Evolutionary conservation across 2,329 filamentous ascomycete species (phyloP), one percentile per base, ranked within the genome.

Genomic region (Fonsecaea monophora): DNA sequence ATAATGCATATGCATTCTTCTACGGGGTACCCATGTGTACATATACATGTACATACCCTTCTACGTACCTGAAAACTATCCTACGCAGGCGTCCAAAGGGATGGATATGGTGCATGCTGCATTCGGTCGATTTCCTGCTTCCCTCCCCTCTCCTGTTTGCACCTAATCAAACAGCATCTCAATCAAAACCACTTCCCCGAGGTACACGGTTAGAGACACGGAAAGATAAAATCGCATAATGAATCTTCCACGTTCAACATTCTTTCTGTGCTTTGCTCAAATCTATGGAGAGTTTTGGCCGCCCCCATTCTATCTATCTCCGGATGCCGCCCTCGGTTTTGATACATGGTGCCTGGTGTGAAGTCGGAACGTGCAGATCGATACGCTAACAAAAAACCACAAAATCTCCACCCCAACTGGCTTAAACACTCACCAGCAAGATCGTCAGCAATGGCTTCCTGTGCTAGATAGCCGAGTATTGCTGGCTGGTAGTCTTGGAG

Each of bases 291-390:
- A 50, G 8, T 3, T 10, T 21, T 8, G 9, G 1, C n/a, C 42
- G n/a, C 10, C 15, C 42, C n/a, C 2, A 9, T 48, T 21, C 42
- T 48, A 21, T 50, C 45, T n/a, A 25, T 25, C 25, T 2, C 21
- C 21, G 18, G 45, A 50, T 50, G 18, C 45, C 45, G 21, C 45
- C n/a, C 10, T 50, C 45, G 13, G 3, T 50, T 48, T 50, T 50
- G 45, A 25, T 50, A 50, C 45, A 50, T 50, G 45, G 45, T 50
- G 45, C 45, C 37, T 25, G 45, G 45, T 25, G 25, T 50, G 18
- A 50, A 50, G 45, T 21, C 21, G 45, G 45, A 45, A 45, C 42
- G 15, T 45, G 15, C 42, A 45, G 42, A 21, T 45, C 10, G 8
- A 12, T 25, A 50, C 45, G 45, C 45, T 50, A 25, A 25, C 45